Evolutionary conservation across 768 basidiomycete species (phyloP).

Genomic region (Pleurotus eryngii): DNA sequence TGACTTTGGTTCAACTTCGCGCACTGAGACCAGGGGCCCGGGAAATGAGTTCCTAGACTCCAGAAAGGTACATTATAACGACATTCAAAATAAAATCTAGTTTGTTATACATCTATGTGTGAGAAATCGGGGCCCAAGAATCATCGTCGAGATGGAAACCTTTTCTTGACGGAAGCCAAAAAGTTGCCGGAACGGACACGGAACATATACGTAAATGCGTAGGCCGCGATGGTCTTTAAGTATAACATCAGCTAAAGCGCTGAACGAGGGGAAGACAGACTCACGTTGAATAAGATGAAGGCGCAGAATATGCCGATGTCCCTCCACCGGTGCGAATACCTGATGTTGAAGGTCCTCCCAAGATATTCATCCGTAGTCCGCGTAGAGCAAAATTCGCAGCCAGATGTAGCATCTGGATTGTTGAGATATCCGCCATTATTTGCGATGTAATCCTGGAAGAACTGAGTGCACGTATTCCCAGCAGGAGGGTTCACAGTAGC

Average conservation of each 20-base stretch:
- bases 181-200: neutral
- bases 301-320: conserved; percentile 51
- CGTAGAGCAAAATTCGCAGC: conserved; percentile 58
- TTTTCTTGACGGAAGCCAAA: neutral
- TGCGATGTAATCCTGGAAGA: conserved; percentile 47
- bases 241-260: too few species aligned
- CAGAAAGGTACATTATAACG: too few species aligned
- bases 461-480: conserved; percentile 51
- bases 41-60: too few species aligned
- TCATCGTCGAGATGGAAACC: neutral
- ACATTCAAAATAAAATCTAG: too few species aligned
- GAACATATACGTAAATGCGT: conserved; percentile 31
- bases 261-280: conserved; percentile 16
- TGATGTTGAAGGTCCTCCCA: conserved; percentile 46
- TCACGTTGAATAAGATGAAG: conserved; percentile 47
- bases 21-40: too few species aligned
- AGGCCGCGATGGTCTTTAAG: conserved; percentile 38
- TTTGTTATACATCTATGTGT: too few species aligned
- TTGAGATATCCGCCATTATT: conserved; percentile 53
- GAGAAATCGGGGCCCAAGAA: too few species aligned
- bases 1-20: too few species aligned
- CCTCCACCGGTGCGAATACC: conserved; percentile 51
- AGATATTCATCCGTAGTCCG: conserved; percentile 61
- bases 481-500: conserved; percentile 49
- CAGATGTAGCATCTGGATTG: conserved; percentile 47